Conservation (phyloP, 768 basidiomycete species). For the Trametes meyenii region DNA sequence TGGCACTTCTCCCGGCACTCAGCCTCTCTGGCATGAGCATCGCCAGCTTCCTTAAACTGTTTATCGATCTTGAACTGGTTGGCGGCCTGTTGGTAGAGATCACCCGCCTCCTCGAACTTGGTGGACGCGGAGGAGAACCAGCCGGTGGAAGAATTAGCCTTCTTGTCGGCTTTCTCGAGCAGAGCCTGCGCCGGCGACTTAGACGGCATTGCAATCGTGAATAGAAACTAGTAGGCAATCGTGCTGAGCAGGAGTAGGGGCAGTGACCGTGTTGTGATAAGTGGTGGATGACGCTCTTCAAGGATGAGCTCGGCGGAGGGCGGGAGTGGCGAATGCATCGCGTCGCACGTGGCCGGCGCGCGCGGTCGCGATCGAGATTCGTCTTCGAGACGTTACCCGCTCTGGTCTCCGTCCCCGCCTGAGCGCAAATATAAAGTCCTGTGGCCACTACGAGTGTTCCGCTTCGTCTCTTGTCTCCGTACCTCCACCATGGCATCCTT, state of each 20-base stretch:
- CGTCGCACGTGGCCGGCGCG: slow-evolving; percentile 22
- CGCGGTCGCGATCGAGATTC: slow-evolving; percentile 23
- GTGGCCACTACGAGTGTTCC: not conserved
- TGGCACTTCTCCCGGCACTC: slow-evolving; percentile 90
- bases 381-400: slow-evolving; percentile 12
- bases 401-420: slow-evolving; percentile 3
- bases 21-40: slow-evolving; percentile 90
- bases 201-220: slow-evolving; percentile 51
- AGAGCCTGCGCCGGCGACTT: slow-evolving; percentile 79
- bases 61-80: slow-evolving; percentile 94
- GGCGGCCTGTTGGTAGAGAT: slow-evolving; percentile 92
- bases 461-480: not conserved
- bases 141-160: slow-evolving; percentile 75
- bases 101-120: slow-evolving; percentile 95
- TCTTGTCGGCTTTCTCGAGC: slow-evolving; percentile 92
- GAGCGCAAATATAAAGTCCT: slow-evolving; percentile 5
- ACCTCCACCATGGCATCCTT: slow-evolving; percentile 29
- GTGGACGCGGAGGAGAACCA: slow-evolving; percentile 87
- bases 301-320: slow-evolving; percentile 8
- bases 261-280: not conserved
- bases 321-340: slow-evolving; percentile 9
- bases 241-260: not conserved
- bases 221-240: not conserved
- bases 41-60: slow-evolving; percentile 88
- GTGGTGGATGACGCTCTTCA: not conserved